phyloP scores from a whole-genome alignment of 352 stramenopile genomes.

The Hyaloperonospora brassicae region DNA sequence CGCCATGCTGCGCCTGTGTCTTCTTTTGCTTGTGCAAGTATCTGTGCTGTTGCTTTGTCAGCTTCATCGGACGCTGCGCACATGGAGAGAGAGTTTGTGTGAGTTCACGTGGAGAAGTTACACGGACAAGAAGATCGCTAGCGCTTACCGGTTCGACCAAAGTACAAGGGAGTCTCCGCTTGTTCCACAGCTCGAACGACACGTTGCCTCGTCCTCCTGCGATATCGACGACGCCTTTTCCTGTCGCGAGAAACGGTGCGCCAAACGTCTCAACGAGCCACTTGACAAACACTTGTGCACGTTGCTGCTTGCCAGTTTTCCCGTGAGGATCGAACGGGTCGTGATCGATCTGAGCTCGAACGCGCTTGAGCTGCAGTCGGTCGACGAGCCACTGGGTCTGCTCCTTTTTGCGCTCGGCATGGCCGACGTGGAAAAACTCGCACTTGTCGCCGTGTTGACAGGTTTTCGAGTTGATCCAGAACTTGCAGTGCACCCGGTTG shows the following conservation, averaged over 20 bases:
- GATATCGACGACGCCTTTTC: slow-evolving; percentile 69
- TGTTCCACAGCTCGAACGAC: slow-evolving; percentile 84
- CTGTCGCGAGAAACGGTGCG: slow-evolving; percentile 29
- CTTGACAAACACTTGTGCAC: slow-evolving; percentile 59
- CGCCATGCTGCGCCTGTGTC: slow-evolving; percentile 14
- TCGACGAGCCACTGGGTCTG: slow-evolving; percentile 57
- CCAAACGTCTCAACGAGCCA: slow-evolving; percentile 77
- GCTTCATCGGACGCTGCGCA: slow-evolving; percentile 56
- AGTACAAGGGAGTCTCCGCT: slow-evolving; percentile 55
- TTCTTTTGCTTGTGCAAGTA: slow-evolving; percentile 58
- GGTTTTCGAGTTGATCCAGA: slow-evolving; percentile 75
- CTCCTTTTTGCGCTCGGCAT: slow-evolving; percentile 38
- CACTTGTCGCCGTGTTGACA: slow-evolving; percentile 65
- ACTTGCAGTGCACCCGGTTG: slow-evolving; percentile 52
- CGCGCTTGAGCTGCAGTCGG: slow-evolving; percentile 50
- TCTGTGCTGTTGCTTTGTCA: slow-evolving; percentile 64
- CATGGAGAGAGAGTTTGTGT: background rate
- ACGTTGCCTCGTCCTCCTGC: slow-evolving; percentile 72
- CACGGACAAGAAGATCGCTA: background rate
- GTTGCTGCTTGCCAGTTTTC: slow-evolving; percentile 66
- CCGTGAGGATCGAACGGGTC: slow-evolving; percentile 60
- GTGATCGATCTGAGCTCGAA: slow-evolving; percentile 42
- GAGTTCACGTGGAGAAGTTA: background rate
- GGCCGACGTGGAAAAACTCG: slow-evolving; percentile 47
- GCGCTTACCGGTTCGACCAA: slow-evolving; percentile 73